A percentile compares a stretch with the other conserved stretches of the same genome.
phyloP scores from a whole-genome alignment of 2,329 filamentous ascomycete genomes.

The Exophiala mesophila region DNA sequence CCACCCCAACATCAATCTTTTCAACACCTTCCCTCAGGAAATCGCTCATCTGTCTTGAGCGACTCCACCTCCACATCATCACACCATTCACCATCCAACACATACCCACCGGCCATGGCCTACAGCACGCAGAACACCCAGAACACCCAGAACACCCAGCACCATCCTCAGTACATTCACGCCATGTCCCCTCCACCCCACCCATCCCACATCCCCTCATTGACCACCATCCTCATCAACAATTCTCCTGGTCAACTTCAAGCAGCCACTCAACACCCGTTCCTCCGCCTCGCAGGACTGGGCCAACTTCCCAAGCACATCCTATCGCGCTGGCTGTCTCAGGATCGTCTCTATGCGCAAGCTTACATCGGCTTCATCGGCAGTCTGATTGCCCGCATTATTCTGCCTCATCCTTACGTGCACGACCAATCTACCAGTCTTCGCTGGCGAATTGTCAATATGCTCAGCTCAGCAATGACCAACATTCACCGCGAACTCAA shows the following conservation, averaged over 20 bases:
- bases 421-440: constrained; percentile 33
- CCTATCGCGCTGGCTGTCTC: constrained; percentile 64
- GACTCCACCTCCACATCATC: not conserved
- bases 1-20: not conserved
- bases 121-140: too few species aligned
- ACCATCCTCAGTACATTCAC: constrained; percentile 3
- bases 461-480: constrained; percentile 60
- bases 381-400: constrained; percentile 57
- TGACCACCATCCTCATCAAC: constrained; percentile 19
- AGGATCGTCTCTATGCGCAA: constrained; percentile 67
- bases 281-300: constrained; percentile 60
- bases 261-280: constrained; percentile 57
- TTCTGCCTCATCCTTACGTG: constrained; percentile 46
- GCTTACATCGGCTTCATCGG: constrained; percentile 65
- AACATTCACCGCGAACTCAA: constrained; percentile 63
- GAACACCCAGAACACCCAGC: constrained; percentile 5
- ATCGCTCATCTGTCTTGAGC: constrained; percentile 1
- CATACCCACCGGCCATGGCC: not conserved
- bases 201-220: constrained; percentile 5
- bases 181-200: not conserved
- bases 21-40: not conserved
- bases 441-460: constrained; percentile 55
- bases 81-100: not conserved
- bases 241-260: constrained; percentile 13
- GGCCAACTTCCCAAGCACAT: constrained; percentile 54